phyloP scores from a whole-genome alignment of 495 filamentous ascomycete species.

The Parachaetomium inaequale region DNA sequence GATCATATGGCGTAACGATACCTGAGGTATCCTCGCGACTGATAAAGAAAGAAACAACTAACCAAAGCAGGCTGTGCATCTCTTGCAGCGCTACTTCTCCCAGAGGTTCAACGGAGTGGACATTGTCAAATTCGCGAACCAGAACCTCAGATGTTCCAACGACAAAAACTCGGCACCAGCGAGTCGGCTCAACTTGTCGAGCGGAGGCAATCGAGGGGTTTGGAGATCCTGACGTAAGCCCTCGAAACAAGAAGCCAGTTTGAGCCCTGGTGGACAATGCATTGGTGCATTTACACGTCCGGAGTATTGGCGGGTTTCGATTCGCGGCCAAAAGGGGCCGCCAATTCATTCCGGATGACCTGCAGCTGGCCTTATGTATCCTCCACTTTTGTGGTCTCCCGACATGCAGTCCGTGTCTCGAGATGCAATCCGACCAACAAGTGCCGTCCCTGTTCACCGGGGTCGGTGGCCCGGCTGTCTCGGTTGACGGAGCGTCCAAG shows the following conservation, averaged over 20 bases:
- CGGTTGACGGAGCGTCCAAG: conserved; percentile 22
- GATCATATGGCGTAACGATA: conserved; percentile 25
- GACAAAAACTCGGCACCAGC: neutral
- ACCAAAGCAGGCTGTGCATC: neutral
- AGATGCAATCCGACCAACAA: conserved; percentile 17
- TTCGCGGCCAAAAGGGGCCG: conserved; percentile 7
- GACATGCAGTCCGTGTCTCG: conserved; percentile 21
- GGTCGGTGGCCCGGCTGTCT: conserved; percentile 26
- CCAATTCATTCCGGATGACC: conserved; percentile 24
- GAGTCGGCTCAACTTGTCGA: neutral
- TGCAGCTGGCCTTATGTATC: conserved; percentile 31
- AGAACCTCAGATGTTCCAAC: neutral
- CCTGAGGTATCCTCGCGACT: conserved; percentile 32
- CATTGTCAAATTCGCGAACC: neutral
- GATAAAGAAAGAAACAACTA: conserved; percentile 21
- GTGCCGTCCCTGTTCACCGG: conserved; percentile 16
- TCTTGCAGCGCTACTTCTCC: neutral
- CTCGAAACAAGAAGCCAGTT: neutral
- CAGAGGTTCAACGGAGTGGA: neutral
- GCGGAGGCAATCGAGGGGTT: neutral
- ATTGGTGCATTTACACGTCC: conserved; percentile 7
- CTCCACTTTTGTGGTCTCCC: conserved; percentile 17
- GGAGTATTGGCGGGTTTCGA: conserved; percentile 14
- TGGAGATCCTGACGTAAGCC: conserved; percentile 13
- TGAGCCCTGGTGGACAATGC: neutral